Evolutionary conservation across 2,329 filamentous ascomycete species (phyloP), one percentile per base, ranked within the genome.

Genomic region (Aspergillaceae sp.): DNA sequence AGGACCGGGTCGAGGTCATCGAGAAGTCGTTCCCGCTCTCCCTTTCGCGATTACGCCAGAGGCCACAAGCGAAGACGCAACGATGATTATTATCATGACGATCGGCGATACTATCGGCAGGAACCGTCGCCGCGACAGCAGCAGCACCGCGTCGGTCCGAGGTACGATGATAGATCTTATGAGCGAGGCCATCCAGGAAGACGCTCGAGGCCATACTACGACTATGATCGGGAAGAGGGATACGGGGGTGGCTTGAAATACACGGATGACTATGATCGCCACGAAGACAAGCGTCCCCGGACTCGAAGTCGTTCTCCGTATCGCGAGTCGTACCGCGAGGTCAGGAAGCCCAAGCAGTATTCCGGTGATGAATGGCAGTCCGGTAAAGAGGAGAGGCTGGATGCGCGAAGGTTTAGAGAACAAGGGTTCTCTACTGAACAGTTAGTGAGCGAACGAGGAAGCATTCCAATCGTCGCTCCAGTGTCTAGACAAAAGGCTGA

Each of bases 401-500:
- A 53, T 27, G 56, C 56, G 42, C 56, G 57, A 42, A 62, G 65
- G 56, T 58, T 58, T 47, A 65, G 74, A 61, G 71, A 73, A 59
- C 71, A 67, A 59, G 73, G 71, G 62, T 66, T 73, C 62, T 69
- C 64, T 65, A 73, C 70, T 70, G 75, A 79, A 71, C 72, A 77
- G 69, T 77, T 74, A 74, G 75, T 77, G 75, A 81, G 76, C 73
- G 81, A 79, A 73, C 77, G 76, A 74, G 77, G 74, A 69, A 72
- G 75, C 66, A 72, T 75, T 72, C 74, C 72, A 72, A 72, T 77
- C 69, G 73, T 69, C 72, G 75, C 74, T 75, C 75, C 70, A 71
- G 65, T 71, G 71, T 68, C 71, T 67, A 82, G 72, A 76, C 65
- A 75, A 71, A 73, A 83, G 74, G 75, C 81, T 85, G 84, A 87